A percentile compares a stretch with the other conserved stretches of the same genome.
Conservation (phyloP, 1,284 basidiomycete species). For the Singerocomus inundabilis region DNA sequence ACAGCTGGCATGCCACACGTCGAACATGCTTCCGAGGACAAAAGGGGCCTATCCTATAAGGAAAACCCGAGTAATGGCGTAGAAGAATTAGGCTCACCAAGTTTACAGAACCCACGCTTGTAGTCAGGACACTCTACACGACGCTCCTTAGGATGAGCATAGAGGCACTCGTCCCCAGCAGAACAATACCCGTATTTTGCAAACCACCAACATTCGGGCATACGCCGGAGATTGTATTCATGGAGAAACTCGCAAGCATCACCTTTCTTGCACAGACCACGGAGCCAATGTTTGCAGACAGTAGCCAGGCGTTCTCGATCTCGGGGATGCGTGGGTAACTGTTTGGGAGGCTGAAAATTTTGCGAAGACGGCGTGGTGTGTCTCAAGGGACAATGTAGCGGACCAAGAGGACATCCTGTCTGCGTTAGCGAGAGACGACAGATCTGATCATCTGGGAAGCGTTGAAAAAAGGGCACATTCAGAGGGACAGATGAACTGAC, state of each 20-base stretch:
- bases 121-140: conserved; percentile 95
- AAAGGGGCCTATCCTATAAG: conserved; percentile 60
- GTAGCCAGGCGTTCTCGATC: conserved; percentile 87
- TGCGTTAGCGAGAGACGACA: conserved; percentile 79
- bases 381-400: conserved; percentile 83
- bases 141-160: conserved; percentile 94
- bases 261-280: conserved; percentile 98
- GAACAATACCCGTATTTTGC: conserved; percentile 98
- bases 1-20: conserved; percentile 86
- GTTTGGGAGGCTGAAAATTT: conserved; percentile 87
- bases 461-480: not conserved
- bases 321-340: conserved; percentile 74
- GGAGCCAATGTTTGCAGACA: conserved; percentile 99
- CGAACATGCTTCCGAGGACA: conserved; percentile 95
- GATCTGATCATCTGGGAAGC: conserved; percentile 78
- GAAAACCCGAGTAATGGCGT: not conserved
- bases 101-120: conserved; percentile 91
- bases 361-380: conserved; percentile 83
- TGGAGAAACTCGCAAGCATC: conserved; percentile 98
- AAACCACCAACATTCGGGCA: conserved; percentile 99
- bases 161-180: conserved; percentile 96
- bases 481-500: conserved; percentile 39
- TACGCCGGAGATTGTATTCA: conserved; percentile 96
- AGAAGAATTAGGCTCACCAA: conserved; percentile 53
- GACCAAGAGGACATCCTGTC: conserved; percentile 85